These are phyloP conservation scores for Naganishia albida DNA, from an alignment of 1,284 basidiomycete genomes.

Conservation along the genomic window DNA sequence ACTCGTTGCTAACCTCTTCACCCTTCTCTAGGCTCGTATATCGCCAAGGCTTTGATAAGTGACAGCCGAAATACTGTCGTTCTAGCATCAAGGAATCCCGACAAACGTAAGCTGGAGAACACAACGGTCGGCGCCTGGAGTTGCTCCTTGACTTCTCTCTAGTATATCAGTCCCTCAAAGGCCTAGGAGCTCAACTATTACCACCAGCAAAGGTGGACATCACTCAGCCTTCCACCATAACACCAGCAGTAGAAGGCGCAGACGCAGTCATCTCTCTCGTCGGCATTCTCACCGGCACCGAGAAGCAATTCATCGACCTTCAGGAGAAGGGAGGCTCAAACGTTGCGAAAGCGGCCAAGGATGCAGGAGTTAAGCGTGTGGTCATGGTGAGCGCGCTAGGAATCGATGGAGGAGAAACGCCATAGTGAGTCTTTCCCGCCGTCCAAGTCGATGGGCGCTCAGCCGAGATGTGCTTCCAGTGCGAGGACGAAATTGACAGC, in stretches of 20 bases:
- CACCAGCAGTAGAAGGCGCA: slow-evolving; percentile 60
- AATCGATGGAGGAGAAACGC: slow-evolving; percentile 45
- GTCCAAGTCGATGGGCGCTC: slow-evolving; percentile 53
- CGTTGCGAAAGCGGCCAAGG: slow-evolving; percentile 51
- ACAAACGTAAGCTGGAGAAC: slow-evolving; percentile 44
- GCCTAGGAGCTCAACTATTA: slow-evolving; percentile 50
- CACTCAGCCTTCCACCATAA: slow-evolving; percentile 57
- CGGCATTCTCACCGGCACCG: slow-evolving; percentile 63
- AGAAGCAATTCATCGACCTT: slow-evolving; percentile 61
- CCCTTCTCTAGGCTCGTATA: slow-evolving; percentile 59
- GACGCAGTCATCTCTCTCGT: slow-evolving; percentile 65
- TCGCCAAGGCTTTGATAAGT: slow-evolving; percentile 58
- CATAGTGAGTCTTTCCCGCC: slow-evolving; percentile 41
- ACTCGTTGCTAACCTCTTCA: not conserved
- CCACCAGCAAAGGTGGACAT: slow-evolving; percentile 61
- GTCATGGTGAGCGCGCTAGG: slow-evolving; percentile 50
- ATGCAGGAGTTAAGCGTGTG: slow-evolving; percentile 42
- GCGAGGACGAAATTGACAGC: slow-evolving; percentile 66
- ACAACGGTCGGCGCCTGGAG: no score
- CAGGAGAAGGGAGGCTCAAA: slow-evolving; percentile 68
- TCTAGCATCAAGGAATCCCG: slow-evolving; percentile 62
- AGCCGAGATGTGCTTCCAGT: slow-evolving; percentile 33
- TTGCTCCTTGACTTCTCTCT: not conserved
- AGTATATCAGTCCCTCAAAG: slow-evolving; percentile 43
- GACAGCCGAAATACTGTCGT: slow-evolving; percentile 56